Evolutionary conservation across 2,329 filamentous ascomycete species (phyloP), one percentile per base, ranked within the genome.

Genomic region (Pseudogymnoascus sp.): DNA sequence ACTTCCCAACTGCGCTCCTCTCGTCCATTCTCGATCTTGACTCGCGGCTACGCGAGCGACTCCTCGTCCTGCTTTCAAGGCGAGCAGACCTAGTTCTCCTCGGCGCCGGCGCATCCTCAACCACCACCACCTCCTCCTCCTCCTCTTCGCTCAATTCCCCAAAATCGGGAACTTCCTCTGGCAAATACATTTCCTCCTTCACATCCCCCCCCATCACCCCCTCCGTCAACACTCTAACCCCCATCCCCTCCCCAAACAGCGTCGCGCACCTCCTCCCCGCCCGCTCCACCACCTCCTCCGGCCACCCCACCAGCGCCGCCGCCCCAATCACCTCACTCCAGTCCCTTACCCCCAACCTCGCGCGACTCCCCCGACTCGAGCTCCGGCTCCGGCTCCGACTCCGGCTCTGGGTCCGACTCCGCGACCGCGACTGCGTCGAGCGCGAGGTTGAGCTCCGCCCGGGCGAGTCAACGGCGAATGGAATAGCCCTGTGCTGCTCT

Each of bases 241-340:
- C 76, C 83, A 95, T 91, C 24, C 82, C 78, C 74, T 95, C 84
- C 0, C 82, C 83, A 69, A 97, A 96, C 0, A 96, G 77, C 53
- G 83, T 78, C 2, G 89, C 84, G 70, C 93, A 98, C 59, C 93
- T 83, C 70, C 86, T 81, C 1, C 89, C 83, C 0, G 91, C 84
- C 31, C 90, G 84, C 61, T 86, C 82, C 11, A 97, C 75, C 0
- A 86, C 88, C 0, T 78, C 74, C 7, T n/a, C 28, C 0, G 79
- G 74, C 1, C 89, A 78, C 0, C 89, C 91, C 1, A 84, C 84
- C 60, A 96, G 76, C 0, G 90, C 83, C 2, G 93, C 93, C 0
- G 91, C 81, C 0, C 90, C 90, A 28, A 97, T 76, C 1, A 97
- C 83, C 68, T 96, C 90, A 68, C 86, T 89, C 93, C 93, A 98